Conservation (phyloP, 2,329 filamentous ascomycete genomes). For the Celoporthe dispersa region DNA sequence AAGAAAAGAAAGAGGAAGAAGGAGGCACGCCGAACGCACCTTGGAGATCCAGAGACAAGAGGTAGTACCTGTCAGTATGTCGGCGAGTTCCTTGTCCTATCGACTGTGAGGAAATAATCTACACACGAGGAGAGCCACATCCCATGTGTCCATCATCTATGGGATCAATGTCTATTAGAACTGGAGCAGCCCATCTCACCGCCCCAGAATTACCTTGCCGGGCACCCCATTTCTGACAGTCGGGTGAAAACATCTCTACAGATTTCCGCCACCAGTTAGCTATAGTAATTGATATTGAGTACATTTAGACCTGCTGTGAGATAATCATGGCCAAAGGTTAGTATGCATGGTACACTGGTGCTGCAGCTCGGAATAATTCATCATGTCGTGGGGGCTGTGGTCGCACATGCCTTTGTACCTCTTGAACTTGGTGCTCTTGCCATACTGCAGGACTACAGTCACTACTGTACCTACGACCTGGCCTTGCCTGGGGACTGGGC, state of each 20-base stretch:
- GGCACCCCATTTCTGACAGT: background rate
- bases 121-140: background rate
- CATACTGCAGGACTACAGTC: too few relatives aligned
- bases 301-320: background rate
- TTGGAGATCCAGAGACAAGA: background rate
- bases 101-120: background rate
- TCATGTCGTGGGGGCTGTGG: background rate
- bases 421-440: background rate
- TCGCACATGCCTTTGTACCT: background rate
- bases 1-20: background rate
- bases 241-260: background rate
- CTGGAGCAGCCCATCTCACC: background rate
- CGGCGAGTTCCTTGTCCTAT: background rate
- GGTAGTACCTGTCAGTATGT: background rate
- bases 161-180: background rate
- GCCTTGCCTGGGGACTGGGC: background rate
- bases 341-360: background rate
- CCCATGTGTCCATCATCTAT: background rate
- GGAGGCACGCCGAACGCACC: background rate
- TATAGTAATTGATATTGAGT: background rate
- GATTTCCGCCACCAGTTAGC: background rate
- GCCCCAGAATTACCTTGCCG: background rate
- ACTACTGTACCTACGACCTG: background rate
- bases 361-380: background rate
- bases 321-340: background rate